phyloP scores from a whole-genome alignment of 2,329 filamentous ascomycete species.

The Fusarium sp. region DNA sequence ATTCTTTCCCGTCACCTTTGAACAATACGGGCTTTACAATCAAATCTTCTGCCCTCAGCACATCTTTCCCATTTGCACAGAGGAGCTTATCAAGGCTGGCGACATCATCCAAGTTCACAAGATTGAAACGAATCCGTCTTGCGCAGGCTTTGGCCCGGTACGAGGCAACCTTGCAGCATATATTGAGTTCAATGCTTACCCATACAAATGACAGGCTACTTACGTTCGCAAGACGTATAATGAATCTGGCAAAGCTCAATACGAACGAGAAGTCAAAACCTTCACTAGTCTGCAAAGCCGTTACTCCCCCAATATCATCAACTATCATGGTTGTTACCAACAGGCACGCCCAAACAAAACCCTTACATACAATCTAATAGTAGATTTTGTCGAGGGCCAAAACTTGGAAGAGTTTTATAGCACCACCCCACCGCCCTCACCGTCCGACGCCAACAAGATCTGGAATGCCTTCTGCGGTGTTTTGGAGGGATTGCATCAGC shows the following conservation, averaged over 20 bases:
- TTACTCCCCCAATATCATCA: not conserved
- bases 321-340: conserved; percentile 12
- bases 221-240: conserved; percentile 7
- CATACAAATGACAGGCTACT: not conserved
- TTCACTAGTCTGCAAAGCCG: conserved; percentile 1
- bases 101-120: not conserved
- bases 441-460: not conserved
- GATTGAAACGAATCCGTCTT: not conserved
- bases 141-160: not conserved
- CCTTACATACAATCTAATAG: conserved; percentile 16
- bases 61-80: conserved; percentile 2
- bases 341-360: not conserved
- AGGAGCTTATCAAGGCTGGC: not conserved
- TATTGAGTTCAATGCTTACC: not conserved
- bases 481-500: conserved; percentile 13
- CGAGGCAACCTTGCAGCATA: not conserved
- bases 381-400: conserved; percentile 7
- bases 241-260: not conserved
- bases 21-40: not conserved
- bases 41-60: not conserved
- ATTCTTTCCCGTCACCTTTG: conserved; percentile 5
- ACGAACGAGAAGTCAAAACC: conserved; percentile 11
- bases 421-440: not conserved
- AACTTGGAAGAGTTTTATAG: conserved; percentile 6
- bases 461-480: conserved; percentile 11